These are phyloP conservation scores for Vararia minispora DNA, from an alignment of 768 basidiomycete species.

Conservation along the genomic window DNA sequence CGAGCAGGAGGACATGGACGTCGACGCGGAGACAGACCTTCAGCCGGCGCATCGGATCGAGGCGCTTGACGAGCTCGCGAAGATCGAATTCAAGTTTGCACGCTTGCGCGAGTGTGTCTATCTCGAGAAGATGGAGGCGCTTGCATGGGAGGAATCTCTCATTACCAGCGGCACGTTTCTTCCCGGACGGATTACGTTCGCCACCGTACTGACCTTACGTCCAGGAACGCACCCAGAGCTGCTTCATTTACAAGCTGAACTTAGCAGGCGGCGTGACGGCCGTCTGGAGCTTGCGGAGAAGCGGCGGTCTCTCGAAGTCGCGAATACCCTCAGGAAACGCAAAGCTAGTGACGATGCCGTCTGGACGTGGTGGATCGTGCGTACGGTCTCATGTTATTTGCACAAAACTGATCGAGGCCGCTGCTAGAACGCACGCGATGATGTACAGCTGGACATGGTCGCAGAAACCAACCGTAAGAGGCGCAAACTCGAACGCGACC, in stretches of 20 bases:
- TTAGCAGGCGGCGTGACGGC: constrained; percentile 69
- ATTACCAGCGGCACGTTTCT: constrained; percentile 57
- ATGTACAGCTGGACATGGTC: constrained; percentile 79
- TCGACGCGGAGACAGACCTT: constrained; percentile 52
- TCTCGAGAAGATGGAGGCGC: constrained; percentile 86
- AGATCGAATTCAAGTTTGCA: constrained; percentile 90
- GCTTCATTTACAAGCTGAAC: constrained; percentile 66
- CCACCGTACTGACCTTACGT: constrained; percentile 3
- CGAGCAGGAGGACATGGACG: constrained; percentile 32
- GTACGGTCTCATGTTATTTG: constrained; percentile 1
- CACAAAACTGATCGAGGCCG: constrained; percentile 1
- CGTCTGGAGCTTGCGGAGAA: constrained; percentile 72
- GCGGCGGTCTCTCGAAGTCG: constrained; percentile 58
- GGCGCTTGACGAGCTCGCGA: constrained; percentile 78
- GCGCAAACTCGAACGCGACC: constrained; percentile 75
- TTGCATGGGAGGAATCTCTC: constrained; percentile 81
- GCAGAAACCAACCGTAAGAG: constrained; percentile 84
- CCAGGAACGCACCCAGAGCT: constrained; percentile 82
- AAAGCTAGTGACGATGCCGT: constrained; percentile 63
- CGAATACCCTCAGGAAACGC: constrained; percentile 48
- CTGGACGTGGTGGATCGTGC: constrained; percentile 76
- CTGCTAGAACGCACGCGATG: constrained; percentile 58
- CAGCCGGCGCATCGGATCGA: constrained; percentile 79
- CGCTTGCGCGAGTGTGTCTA: constrained; percentile 78
- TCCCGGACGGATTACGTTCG: not conserved